Conservation (phyloP, 1,139 yeast genomes). For the Diutina pseudorugosa region DNA sequence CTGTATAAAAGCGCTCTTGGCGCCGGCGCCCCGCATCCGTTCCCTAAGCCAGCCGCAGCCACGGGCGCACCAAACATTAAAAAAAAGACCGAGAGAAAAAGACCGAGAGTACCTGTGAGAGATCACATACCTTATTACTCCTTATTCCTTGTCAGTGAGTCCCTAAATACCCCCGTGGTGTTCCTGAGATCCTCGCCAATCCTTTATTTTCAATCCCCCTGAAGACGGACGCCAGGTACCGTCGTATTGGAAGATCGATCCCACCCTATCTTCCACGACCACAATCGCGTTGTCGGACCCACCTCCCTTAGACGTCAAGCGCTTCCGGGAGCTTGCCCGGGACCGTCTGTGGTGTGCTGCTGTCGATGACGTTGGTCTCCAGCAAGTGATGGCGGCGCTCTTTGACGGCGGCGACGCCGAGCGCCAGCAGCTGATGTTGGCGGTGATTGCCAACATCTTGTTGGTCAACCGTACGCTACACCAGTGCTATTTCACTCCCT, state of each 20-base stretch:
- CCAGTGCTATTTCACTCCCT: background rate
- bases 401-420: background rate
- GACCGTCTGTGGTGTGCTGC: conserved; percentile 1
- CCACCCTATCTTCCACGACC: background rate
- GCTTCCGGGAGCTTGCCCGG: background rate
- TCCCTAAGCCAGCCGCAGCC: background rate
- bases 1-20: background rate
- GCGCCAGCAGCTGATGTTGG: background rate
- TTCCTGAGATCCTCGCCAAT: too few relatives aligned
- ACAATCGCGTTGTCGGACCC: background rate
- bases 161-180: too few relatives aligned
- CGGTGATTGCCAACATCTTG: background rate
- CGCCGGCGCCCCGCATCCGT: background rate
- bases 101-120: too few relatives aligned
- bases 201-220: too few relatives aligned
- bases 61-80: background rate
- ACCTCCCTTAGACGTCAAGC: background rate
- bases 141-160: too few relatives aligned
- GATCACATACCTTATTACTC: too few relatives aligned
- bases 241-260: too few relatives aligned
- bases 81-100: too few relatives aligned
- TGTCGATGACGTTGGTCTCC: background rate
- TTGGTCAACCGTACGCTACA: conserved; percentile 1
- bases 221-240: too few relatives aligned
- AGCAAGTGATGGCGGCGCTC: background rate